These are phyloP conservation scores for Phaeosphaeriaceae sp. DNA, from an alignment of 2,329 filamentous ascomycete species.

Conservation along the genomic window DNA sequence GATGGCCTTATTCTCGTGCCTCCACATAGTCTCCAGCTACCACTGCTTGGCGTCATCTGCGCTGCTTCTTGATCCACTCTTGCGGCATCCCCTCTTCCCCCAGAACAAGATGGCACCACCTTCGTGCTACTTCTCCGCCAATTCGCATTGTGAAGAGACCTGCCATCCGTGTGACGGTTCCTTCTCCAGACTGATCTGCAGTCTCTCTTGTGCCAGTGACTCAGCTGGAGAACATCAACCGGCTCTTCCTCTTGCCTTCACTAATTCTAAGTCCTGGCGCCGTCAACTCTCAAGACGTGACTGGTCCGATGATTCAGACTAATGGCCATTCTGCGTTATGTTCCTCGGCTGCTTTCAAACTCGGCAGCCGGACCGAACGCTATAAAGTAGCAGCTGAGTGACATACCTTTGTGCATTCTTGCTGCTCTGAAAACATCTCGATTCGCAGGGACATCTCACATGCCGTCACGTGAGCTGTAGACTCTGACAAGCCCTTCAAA, in stretches of 20 bases:
- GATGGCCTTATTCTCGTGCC: not conserved
- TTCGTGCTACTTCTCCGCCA: not conserved
- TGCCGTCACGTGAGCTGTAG: too few species aligned
- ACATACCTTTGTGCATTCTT: too few species aligned
- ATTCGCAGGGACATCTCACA: too few species aligned
- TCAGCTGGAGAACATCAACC: not conserved
- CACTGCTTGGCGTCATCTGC: not conserved
- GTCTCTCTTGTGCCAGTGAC: not conserved
- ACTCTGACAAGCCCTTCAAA: too few species aligned
- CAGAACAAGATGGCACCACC: not conserved
- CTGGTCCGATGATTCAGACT: not conserved
- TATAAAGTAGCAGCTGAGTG: too few species aligned
- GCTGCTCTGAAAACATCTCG: too few species aligned
- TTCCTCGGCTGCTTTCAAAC: too few species aligned
- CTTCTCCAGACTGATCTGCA: not conserved
- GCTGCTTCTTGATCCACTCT: not conserved
- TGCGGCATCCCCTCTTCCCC: not conserved
- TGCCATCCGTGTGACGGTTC: not conserved
- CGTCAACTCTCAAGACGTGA: not conserved
- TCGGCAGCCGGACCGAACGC: too few species aligned
- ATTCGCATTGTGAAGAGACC: not conserved
- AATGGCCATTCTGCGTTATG: too few species aligned
- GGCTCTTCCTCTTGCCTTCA: not conserved
- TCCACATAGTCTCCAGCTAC: not conserved
- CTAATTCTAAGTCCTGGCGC: not conserved